phyloP scores from a whole-genome alignment of 2,329 filamentous ascomycete genomes.

The Phaeosphaeriaceae sp. region DNA sequence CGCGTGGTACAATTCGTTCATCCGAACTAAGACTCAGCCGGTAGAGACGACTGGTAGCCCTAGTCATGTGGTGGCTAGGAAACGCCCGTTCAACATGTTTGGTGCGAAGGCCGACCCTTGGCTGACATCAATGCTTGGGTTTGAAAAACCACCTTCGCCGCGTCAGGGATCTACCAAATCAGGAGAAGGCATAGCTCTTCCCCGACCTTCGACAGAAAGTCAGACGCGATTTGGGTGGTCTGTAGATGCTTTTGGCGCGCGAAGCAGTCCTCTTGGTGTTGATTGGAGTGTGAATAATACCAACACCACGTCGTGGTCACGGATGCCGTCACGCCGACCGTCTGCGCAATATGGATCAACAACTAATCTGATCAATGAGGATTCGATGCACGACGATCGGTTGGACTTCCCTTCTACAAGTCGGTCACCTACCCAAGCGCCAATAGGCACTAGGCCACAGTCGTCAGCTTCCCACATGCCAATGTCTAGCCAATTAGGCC shows the following conservation, averaged over 20 bases:
- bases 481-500: slow-evolving; percentile 23
- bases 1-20: slow-evolving; percentile 61
- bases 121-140: slow-evolving; percentile 51
- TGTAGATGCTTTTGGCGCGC: slow-evolving; percentile 46
- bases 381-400: slow-evolving; percentile 57
- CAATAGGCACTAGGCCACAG: slow-evolving; percentile 80
- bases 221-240: slow-evolving; percentile 49
- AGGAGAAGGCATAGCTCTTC: slow-evolving; percentile 40
- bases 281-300: slow-evolving; percentile 47
- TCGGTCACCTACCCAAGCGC: slow-evolving; percentile 62
- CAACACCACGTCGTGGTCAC: slow-evolving; percentile 66
- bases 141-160: slow-evolving; percentile 57
- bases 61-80: slow-evolving; percentile 49
- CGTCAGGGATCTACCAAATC: slow-evolving; percentile 73
- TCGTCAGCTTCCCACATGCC: slow-evolving; percentile 59
- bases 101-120: slow-evolving; percentile 60
- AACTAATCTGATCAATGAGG: slow-evolving; percentile 63
- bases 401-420: slow-evolving; percentile 57
- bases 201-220: slow-evolving; percentile 48
- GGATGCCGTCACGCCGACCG: slow-evolving; percentile 78
- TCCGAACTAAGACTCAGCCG: slow-evolving; percentile 49
- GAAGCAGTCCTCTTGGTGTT: slow-evolving; percentile 52
- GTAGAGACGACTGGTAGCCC: slow-evolving; percentile 41
- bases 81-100: slow-evolving; percentile 58
- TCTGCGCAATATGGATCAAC: slow-evolving; percentile 80